Evolutionary conservation across 148 eudicot genomes (phyloP), one percentile per base, ranked within the genome.

Genomic region (Polygonum aviculare): DNA sequence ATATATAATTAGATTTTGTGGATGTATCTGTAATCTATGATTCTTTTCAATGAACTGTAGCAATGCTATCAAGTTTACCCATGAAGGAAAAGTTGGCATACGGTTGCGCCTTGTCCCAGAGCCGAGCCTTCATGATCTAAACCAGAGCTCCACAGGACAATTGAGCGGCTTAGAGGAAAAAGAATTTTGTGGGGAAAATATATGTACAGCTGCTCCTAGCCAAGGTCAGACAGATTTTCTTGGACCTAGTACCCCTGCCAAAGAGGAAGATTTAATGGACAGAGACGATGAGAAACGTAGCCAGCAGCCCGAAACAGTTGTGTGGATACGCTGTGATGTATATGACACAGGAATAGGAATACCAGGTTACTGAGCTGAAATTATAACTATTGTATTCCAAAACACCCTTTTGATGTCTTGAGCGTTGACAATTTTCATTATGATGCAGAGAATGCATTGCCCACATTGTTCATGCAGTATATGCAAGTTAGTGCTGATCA

Each of bases 291-390:
- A 79, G 18, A 81, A 80, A 52, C 73, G 60, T 65, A 50, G 63
- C 2, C 57, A 78, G 38, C 55, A 39, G 40, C 78, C 73, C 57
- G 88, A 82, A 83, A 69, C 84, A 51, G 78, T 85, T 1, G 97
- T 93, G 74, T 93, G 98, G 98, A 84, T 94, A 76, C 87, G 86
- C 44, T 94, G 98, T 79, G 98, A 94, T 81, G 98, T 94, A 48
- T 88, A 87, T 76, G 98, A 94, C 76, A 92, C 97, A 0, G 98
- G 98, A 75, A 94, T 94, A 65, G 98, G 98, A 80, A 94, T 94
- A 81, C 95, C 98, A 83, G 97, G 97, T 94, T 67, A 9, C 6
- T 67, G 38, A 15, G 9, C 45, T 36, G 38, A 35, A 67, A 12
- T 38, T 16, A 36, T 16, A 35, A 2, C 2, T 36, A 36, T 67